Evolutionary conservation across 768 basidiomycete genomes (phyloP).

Genomic region (Rubroboletus satanas): DNA sequence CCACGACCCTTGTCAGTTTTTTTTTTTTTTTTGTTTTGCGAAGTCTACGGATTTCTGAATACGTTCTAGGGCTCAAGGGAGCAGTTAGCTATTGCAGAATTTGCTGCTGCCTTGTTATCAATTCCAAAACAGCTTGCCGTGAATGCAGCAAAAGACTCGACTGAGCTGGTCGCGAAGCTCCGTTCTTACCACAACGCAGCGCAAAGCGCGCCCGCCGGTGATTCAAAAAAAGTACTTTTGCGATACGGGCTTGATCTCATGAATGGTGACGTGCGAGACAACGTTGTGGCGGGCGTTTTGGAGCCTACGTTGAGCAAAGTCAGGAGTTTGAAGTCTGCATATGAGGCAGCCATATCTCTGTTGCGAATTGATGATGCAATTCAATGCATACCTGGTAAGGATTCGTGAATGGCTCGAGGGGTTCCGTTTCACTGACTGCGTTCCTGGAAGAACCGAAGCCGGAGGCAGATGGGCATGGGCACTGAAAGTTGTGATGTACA

Average conservation of each 20-base stretch:
- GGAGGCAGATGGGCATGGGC: slow-evolving; percentile 73
- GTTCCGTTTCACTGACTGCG: slow-evolving; percentile 15
- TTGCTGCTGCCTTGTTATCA: slow-evolving; percentile 84
- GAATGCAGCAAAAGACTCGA: slow-evolving; percentile 98
- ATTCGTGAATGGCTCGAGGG: not conserved
- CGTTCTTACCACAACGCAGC: slow-evolving; percentile 96
- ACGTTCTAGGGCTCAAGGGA: slow-evolving; percentile 84
- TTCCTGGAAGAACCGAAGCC: slow-evolving; percentile 57
- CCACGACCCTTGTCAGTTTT: slow-evolving; percentile 82
- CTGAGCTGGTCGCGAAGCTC: slow-evolving; percentile 93
- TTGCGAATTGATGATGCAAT: slow-evolving; percentile 97
- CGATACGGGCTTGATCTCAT: slow-evolving; percentile 94
- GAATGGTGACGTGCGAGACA: slow-evolving; percentile 94
- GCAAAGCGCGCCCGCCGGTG: slow-evolving; percentile 85
- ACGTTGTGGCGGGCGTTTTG: slow-evolving; percentile 86
- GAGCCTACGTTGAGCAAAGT: slow-evolving; percentile 98
- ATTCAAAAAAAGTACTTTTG: slow-evolving; percentile 85
- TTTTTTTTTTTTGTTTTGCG: not conserved
- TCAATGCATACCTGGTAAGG: slow-evolving; percentile 80
- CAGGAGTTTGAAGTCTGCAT: slow-evolving; percentile 93
- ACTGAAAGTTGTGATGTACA: slow-evolving; percentile 38
- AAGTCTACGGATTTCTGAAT: not conserved
- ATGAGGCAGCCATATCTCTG: slow-evolving; percentile 92
- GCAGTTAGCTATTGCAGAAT: slow-evolving; percentile 98
- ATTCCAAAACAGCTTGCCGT: slow-evolving; percentile 97